Base-by-base conservation (phyloP, 164 flowering plant genomes). In the Kingdonia uniflora region DNA sequence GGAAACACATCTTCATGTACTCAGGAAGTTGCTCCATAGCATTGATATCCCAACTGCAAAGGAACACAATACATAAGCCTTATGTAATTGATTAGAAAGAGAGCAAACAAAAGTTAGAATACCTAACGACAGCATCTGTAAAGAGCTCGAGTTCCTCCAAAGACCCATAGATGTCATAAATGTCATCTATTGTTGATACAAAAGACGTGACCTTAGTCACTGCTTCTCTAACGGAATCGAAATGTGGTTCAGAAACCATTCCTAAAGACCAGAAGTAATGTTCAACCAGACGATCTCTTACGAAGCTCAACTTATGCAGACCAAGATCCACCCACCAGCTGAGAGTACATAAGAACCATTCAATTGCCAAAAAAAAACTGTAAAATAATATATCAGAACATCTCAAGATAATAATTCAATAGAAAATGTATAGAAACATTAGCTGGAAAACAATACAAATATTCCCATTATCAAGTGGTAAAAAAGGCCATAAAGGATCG, bases 1-100 rank as follows among this genome's bases (percentile, higher is more conserved):
- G 25, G 44, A 67, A 75, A 47, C 65, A 65, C n/a, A 73, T 5
- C 48, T 74, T 70, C 79, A 79, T 71, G 17, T 72, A 76, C 25
- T 39, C 47, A 12, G 82, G 85, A 56, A 80, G 78, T 2, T 50
- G 19, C 1, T 57, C 42, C 25, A 68, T 20, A 0, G 63, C 65
- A 42, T 49, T 49, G 1, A 65, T 23, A 52, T 76, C 79, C 84
- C 81, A 76, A 39, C 84, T 76, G 60, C n/a, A n/a, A n/a, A n/a
- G n/a, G n/a, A n/a, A n/a, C n/a, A n/a, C n/a, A n/a, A n/a, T n/a
- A n/a, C n/a, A n/a, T n/a, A n/a, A n/a, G n/a, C n/a, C n/a, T n/a
- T n/a, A n/a, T n/a, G n/a, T n/a, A n/a, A n/a, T n/a, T n/a, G n/a
- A n/a, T n/a, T n/a, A n/a, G n/a, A n/a, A n/a, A n/a, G n/a, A n/a